Base-by-base conservation (phyloP, 2,329 filamentous ascomycete species). In the Aurifilum marmelostoma region DNA sequence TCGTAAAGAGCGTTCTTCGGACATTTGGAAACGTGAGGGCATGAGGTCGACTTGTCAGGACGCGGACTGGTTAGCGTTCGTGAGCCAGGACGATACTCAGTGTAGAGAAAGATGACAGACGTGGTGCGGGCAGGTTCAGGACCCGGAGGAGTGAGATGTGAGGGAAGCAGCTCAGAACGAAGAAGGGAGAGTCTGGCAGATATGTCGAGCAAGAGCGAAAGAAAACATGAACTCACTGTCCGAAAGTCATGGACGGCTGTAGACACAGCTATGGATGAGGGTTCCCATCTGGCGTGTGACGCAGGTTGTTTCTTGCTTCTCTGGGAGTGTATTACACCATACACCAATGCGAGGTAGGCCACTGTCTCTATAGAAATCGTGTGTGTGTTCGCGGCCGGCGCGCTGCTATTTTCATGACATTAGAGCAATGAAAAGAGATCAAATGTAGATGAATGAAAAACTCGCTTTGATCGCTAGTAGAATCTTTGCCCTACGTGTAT, bases 1-100 rank as follows among this genome's bases (percentile, higher is more conserved):
- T 73, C 62, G 27, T 66, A 68, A 68, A 8, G 34, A 34, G 8
- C n/a, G 50, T 27, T 9, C 34, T 37, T 9, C 34, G 34, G 34
- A 9, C 5, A 37, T 4, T 5, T 4, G 34, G 34, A 9, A 37
- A 37, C n/a, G 34, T 4, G 34, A n/a, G 8, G 47, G 47, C 47
- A 47, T 41, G 12, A 16, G 14, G 41, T 43, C 24, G 47, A 11
- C 18, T 24, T 9, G 50, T 11, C 3, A 14, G 50, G 50, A 54
- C 4, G n/a, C 11, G n/a, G 50, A 14, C 24, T 24, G 7, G n/a
- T n/a, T n/a, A n/a, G n/a, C n/a, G n/a, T n/a, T 34, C 34, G 34
- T 34, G 34, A 34, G 8, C 8, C 5, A 3, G 9, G 50, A 27
- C 9, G 27, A 4, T 27, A 54, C 11, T 27, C 6, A 4, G n/a